Percentiles rank a stretch among this genome's conserved stretches.
These are phyloP conservation scores for Tillandsia leiboldiana DNA, from an alignment of 176 grass and related monocot genomes.

Conservation along the genomic window DNA sequence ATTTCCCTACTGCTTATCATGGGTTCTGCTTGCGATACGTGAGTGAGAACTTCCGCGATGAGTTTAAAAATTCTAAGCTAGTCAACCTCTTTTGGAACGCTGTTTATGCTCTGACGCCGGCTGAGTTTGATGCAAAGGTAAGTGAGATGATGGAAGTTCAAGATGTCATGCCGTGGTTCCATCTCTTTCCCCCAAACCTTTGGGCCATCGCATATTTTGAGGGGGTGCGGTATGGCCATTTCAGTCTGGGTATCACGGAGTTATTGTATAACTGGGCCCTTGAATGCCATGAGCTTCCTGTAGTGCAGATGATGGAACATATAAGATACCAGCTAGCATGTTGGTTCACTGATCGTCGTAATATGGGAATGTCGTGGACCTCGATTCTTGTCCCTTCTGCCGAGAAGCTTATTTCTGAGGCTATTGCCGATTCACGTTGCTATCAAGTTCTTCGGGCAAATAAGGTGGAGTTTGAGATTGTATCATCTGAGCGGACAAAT, in stretches of 20 bases:
- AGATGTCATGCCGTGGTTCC: slow-evolving; percentile 86
- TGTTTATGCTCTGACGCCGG: slow-evolving; percentile 68
- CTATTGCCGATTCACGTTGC: slow-evolving; percentile 65
- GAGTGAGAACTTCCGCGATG: slow-evolving; percentile 84
- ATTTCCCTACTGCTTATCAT: slow-evolving; percentile 80
- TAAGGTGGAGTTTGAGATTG: slow-evolving; percentile 98
- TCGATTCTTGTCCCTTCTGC: slow-evolving; percentile 82
- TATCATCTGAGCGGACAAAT: slow-evolving; percentile 89
- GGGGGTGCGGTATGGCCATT: slow-evolving; percentile 80
- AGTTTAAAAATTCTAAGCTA: slow-evolving; percentile 97
- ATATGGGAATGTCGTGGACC: slow-evolving; percentile 49
- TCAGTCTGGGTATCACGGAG: slow-evolving; percentile 74
- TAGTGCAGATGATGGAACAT: slow-evolving; percentile 90
- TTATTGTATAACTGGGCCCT: slow-evolving; percentile 74
- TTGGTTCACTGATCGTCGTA: slow-evolving; percentile 75
- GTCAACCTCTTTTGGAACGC: slow-evolving; percentile 93
- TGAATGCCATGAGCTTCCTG: slow-evolving; percentile 87
- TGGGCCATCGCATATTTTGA: slow-evolving; percentile 93
- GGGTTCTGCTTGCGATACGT: slow-evolving; percentile 86
- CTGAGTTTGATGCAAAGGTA: slow-evolving; percentile 79
- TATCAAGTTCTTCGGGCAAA: slow-evolving; percentile 98
- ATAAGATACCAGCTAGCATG: slow-evolving; percentile 59
- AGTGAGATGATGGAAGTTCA: slow-evolving; percentile 89
- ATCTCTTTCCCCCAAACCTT: slow-evolving; percentile 69
- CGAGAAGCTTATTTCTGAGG: slow-evolving; percentile 83